Conservation (phyloP, 805 yeast species). For the Lipomyces sp. region DNA sequence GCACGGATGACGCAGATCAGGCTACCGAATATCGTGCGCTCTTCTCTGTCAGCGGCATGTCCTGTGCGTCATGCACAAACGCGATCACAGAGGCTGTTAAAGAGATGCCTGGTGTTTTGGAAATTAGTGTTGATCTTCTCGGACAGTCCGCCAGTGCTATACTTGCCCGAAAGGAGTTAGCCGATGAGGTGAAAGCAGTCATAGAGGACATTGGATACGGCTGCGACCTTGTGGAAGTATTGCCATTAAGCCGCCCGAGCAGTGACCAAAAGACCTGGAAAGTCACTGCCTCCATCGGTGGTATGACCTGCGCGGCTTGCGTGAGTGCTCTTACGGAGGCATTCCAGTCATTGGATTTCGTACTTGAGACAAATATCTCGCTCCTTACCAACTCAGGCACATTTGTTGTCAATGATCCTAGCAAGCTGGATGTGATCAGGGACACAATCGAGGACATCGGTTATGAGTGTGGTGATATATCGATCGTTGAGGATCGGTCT, state of each 20-base stretch:
- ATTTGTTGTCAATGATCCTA: constrained; percentile 54
- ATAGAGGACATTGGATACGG: constrained; percentile 56
- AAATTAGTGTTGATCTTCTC: constrained; percentile 57
- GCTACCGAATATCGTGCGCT: constrained; percentile 54
- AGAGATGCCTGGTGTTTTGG: constrained; percentile 44
- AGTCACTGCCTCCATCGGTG: constrained; percentile 67
- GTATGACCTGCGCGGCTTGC: constrained; percentile 78
- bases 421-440: constrained; percentile 51
- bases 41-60: constrained; percentile 67
- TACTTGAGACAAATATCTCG: constrained; percentile 58
- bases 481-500: constrained; percentile 52
- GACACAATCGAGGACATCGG: constrained; percentile 69
- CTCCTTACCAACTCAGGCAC: constrained; percentile 65
- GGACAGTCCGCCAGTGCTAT: constrained; percentile 60
- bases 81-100: constrained; percentile 53
- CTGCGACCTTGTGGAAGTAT: constrained; percentile 59
- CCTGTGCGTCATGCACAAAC: constrained; percentile 65
- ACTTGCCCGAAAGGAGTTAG: constrained; percentile 55
- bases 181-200: constrained; percentile 54
- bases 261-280: constrained; percentile 51
- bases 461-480: constrained; percentile 60
- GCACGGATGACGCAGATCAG: constrained; percentile 40
- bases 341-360: constrained; percentile 54
- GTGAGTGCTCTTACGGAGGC: constrained; percentile 58
- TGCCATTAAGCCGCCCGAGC: constrained; percentile 56